Evolutionary conservation across 1,284 basidiomycete species (phyloP).

Genomic region (Ustilago trichophora): DNA sequence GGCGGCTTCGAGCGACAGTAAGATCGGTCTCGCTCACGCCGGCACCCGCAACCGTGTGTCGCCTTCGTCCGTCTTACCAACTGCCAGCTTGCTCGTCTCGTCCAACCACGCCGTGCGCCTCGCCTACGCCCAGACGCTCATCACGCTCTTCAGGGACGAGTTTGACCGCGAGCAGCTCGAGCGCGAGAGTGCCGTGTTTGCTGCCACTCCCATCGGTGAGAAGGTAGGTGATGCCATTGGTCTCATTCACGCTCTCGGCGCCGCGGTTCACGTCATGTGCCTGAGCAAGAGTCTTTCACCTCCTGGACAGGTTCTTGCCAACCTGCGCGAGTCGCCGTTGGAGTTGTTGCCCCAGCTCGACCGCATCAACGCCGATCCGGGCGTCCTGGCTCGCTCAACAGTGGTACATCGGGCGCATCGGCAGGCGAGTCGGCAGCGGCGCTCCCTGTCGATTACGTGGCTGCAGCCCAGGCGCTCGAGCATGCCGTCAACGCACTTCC

Average conservation of each 20-base stretch:
- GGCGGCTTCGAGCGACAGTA: conserved; percentile 12
- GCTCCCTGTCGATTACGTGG: conserved; percentile 78
- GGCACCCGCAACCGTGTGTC: conserved; percentile 54
- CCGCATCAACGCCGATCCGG: conserved; percentile 68
- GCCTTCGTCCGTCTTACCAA: conserved; percentile 38
- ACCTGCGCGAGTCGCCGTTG: conserved; percentile 57
- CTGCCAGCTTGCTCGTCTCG: conserved; percentile 49
- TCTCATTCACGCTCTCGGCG: conserved; percentile 54
- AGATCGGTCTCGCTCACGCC: conserved; percentile 38
- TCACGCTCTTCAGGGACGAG: conserved; percentile 50
- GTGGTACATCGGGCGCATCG: conserved; percentile 5
- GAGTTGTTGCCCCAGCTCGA: conserved; percentile 69
- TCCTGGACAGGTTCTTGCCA: conserved; percentile 16
- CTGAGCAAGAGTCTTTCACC: conserved; percentile 54
- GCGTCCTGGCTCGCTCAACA: conserved; percentile 35
- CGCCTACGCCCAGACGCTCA: conserved; percentile 56
- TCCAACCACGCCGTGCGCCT: conserved; percentile 52
- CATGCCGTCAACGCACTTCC: conserved; percentile 78
- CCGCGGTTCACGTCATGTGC: conserved; percentile 53
- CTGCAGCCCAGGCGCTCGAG: conserved; percentile 77
- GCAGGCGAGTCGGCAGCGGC: conserved; percentile 39
- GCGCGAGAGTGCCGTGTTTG: conserved; percentile 24
- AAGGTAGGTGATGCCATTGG: conserved; percentile 45
- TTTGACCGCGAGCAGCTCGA: conserved; percentile 35
- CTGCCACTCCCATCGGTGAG: conserved; percentile 33